These are phyloP conservation scores for Alternaria tenuissima DNA, from an alignment of 2,329 filamentous ascomycete species.

Conservation along the genomic window DNA sequence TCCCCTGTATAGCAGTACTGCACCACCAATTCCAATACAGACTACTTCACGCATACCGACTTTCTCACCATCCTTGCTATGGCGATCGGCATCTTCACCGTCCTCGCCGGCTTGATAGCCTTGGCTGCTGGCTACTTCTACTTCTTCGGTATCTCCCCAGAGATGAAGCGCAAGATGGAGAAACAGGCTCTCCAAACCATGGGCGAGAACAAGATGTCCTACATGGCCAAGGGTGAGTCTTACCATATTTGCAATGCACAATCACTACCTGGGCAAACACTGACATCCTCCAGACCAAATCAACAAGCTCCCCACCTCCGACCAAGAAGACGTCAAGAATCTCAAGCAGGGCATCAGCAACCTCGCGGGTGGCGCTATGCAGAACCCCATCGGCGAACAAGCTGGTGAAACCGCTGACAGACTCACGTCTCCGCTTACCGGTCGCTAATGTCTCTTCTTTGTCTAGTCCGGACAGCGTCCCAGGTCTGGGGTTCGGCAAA, in stretches of 20 bases:
- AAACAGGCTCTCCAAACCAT: slow-evolving; percentile 59
- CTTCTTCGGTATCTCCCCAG: slow-evolving; percentile 58
- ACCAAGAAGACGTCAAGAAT: slow-evolving; percentile 49
- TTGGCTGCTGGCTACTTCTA: slow-evolving; percentile 53
- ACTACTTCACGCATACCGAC: slow-evolving; percentile 3
- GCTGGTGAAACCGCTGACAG: slow-evolving; percentile 48
- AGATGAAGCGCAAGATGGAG: slow-evolving; percentile 58
- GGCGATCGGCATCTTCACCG: slow-evolving; percentile 43
- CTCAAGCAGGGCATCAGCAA: slow-evolving; percentile 48
- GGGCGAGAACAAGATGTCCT: slow-evolving; percentile 61
- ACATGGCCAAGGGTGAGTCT: slow-evolving; percentile 49
- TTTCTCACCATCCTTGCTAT: slow-evolving; percentile 22
- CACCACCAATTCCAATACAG: slow-evolving; percentile 6
- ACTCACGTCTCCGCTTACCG: slow-evolving; percentile 48
- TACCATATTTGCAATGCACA: neutral
- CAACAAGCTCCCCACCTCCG: slow-evolving; percentile 50
- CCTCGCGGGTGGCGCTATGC: slow-evolving; percentile 42
- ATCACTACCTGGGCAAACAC: neutral
- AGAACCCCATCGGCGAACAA: slow-evolving; percentile 50
- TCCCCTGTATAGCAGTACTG: slow-evolving; percentile 7
- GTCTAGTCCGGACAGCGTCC: slow-evolving; percentile 34
- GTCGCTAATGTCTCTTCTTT: slow-evolving; percentile 42
- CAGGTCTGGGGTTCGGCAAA: slow-evolving; percentile 34
- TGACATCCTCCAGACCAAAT: slow-evolving; percentile 46
- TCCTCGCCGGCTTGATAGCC: slow-evolving; percentile 39